These are phyloP conservation scores for Fraxinus greggii DNA, from an alignment of 305 asterid species.

Conservation along the genomic window DNA sequence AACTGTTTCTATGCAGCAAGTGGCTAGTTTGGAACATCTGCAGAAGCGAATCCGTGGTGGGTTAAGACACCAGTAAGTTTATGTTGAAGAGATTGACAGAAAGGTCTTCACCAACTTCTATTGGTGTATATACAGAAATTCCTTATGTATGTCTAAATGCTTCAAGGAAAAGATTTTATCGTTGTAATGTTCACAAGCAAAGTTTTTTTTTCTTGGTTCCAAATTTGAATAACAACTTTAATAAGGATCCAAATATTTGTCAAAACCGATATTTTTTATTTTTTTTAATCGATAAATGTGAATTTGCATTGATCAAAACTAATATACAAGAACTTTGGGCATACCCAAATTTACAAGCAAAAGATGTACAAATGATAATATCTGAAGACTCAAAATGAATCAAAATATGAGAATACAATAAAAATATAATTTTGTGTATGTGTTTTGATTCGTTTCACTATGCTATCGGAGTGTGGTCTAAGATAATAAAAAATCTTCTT, in stretches of 20 bases:
- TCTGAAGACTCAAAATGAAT: not conserved
- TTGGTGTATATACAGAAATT: not conserved
- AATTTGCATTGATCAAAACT: too few relatives aligned
- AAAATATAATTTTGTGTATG: too few relatives aligned
- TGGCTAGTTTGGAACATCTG: slow-evolving; percentile 88
- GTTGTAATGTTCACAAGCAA: not conserved
- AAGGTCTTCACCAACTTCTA: not conserved
- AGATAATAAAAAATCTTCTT: too few relatives aligned
- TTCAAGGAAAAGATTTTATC: not conserved
- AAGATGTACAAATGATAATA: not conserved
- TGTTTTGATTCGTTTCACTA: too few relatives aligned
- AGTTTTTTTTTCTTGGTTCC: not conserved
- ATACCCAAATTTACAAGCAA: too few relatives aligned
- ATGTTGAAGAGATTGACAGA: not conserved
- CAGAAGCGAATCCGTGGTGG: slow-evolving; percentile 75
- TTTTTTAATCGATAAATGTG: too few relatives aligned
- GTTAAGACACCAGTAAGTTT: slow-evolving; percentile 35
- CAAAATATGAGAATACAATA: not conserved
- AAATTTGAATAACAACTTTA: not conserved
- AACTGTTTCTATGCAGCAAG: slow-evolving; percentile 75
- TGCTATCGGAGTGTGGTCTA: too few relatives aligned
- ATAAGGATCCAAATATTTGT: not conserved
- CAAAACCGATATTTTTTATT: not conserved
- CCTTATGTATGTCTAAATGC: not conserved
- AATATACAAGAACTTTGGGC: not conserved